Base-by-base conservation (phyloP, 208 protist genomes). In the Plasmodiophora brassicae region DNA sequence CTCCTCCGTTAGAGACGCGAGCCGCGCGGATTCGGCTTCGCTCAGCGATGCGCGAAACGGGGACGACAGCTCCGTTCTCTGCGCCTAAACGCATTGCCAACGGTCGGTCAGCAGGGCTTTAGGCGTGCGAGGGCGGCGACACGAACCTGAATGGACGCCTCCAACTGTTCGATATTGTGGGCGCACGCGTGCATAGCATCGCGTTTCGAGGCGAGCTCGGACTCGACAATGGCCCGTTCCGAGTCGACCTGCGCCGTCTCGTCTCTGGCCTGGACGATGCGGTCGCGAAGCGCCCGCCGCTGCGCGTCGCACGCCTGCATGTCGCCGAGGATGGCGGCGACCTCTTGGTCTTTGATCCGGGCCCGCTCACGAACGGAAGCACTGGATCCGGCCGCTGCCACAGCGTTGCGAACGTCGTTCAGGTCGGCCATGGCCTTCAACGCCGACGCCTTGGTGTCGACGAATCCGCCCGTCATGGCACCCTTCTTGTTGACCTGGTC, bases 391-490 rank as follows among this genome's bases (percentile, higher is more conserved):
- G 65, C 65, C 5, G 5, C 5, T 32, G 32, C 65, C 20, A 78
- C 20, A 44, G 5, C 5, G 41, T 8, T 5, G 20, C 65, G 65
- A 5, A 78, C n/a, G 10, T 5, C 5, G 5, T 36, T 14, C 10
- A 78, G 65, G 32, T 78, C 65, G 14, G 65, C 65, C 65, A 88
- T 78, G 10, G 92, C n/a, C 60, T 83, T 90, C 0, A 99, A 83
- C 41, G 95, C 94, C 84, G 95, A 95, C 0, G 91, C 87, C 32
- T 90, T n/a, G 20, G 14, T 88, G 84, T 99, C 96, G 71, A 95
- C 88, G 89, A 95, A 98, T 10, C 98, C 98, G 84, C 98, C 98
- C 0, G 95, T 97, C 25, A 99, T 94, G 0, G 95, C 95, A 84
- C 97, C 97, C 71, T 94, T 95, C 10, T 88, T 84, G 84, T 84